Evolutionary conservation across 257 asterid genomes (phyloP), one percentile per base, ranked within the genome.

Genomic region (Solanum arcanum): DNA sequence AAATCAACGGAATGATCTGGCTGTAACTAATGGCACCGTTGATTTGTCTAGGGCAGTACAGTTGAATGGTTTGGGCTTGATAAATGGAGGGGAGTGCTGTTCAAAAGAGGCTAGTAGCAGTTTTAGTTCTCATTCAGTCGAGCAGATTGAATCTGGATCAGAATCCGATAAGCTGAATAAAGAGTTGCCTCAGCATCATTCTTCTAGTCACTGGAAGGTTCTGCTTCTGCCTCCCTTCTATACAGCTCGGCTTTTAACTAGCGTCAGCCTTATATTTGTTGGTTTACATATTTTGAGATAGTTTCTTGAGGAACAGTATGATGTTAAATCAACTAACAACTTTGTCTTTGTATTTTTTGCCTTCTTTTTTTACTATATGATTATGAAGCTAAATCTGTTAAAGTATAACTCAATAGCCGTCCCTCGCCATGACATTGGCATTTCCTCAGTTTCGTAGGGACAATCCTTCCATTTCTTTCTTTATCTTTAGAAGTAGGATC

Each of bases 51-150:
- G 86, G 47, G 90, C 83, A 33, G 98, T 91, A 46, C 92, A 90
- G 85, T 76, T 87, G 9, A 87, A 87, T 23, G 70, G 77, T 87
- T 66, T 37, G 41, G 90, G 89, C 9, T 95, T 89, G 64, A 68
- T 87, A 62, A 87, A 80, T 80, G 87, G 88, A 66, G 92, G 72
- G 2, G 91, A 90, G 7, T 87, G 91, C 52, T 82, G 89, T 90
- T 92, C 94, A 11, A 94, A 93, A 88, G 97, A 93, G 86, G 86
- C 86, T 27, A 92, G 93, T 76, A 90, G 94, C 91, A 92, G 94
- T 82, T 59, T 87, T 88, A 92, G 88, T 86, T 92, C 98, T 44
- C 94, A 91, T 83, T 94, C 94, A 4, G 90, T 90, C 0, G 98
- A 94, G 83, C 94, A 90, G 89, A 75, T 87, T 8, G 94, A 93